Percentiles rank a stretch among this genome's conserved stretches.
Conservation (phyloP, 1,284 basidiomycete species). For the Meira nashicola region DNA sequence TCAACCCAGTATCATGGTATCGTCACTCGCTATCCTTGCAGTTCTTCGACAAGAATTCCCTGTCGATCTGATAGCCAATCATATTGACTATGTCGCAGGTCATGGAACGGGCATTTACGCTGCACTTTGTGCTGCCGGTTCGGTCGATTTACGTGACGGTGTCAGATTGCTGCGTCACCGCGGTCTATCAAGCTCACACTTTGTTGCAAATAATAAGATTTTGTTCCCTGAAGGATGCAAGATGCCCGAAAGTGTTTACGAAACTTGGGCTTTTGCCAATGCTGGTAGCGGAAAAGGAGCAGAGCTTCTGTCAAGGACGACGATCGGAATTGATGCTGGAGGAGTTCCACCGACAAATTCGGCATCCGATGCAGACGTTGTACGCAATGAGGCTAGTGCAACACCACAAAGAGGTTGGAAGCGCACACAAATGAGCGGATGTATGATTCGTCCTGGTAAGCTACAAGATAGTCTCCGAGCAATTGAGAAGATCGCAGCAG, state of each 20-base stretch:
- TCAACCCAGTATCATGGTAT: conserved; percentile 44
- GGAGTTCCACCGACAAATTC: conserved; percentile 12
- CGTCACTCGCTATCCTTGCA: conserved; percentile 43
- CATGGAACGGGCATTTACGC: conserved; percentile 50
- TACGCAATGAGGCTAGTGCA: neutral
- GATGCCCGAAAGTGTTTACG: conserved; percentile 45
- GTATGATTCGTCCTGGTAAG: conserved; percentile 43
- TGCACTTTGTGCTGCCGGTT: conserved; percentile 37
- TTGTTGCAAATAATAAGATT: conserved; percentile 31
- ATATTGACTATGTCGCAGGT: conserved; percentile 39
- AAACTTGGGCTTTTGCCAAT: conserved; percentile 52
- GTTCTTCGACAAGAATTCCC: conserved; percentile 46
- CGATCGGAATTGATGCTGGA: conserved; percentile 9
- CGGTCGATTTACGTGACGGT: conserved; percentile 35
- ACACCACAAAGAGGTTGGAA: conserved; percentile 30
- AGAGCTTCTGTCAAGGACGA: conserved; percentile 19
- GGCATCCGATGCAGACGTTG: conserved; percentile 15
- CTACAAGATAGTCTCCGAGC: conserved; percentile 32
- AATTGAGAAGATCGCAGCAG: conserved; percentile 27
- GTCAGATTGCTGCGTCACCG: conserved; percentile 42
- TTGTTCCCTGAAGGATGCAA: conserved; percentile 46
- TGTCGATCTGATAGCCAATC: conserved; percentile 41
- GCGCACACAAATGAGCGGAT: conserved; percentile 45
- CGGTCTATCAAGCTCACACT: conserved; percentile 37
- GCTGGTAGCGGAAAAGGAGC: conserved; percentile 34